A percentile compares a stretch with the other conserved stretches of the same genome.
Evolutionary conservation across 1,139 yeast genomes (phyloP).

Genomic region (Hyphopichia khmerensis): DNA sequence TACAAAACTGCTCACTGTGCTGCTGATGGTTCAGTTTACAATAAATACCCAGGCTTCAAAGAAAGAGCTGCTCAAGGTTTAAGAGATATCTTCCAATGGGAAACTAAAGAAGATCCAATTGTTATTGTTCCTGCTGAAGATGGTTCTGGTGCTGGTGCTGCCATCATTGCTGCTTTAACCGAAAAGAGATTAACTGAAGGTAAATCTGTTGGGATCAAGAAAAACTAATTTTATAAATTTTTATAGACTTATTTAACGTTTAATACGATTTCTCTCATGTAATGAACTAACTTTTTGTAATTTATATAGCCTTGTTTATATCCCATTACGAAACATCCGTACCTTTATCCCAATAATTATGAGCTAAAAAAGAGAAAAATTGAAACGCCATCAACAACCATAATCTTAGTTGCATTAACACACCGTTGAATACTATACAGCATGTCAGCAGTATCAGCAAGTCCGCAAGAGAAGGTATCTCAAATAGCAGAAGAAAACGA

Average conservation of each 20-base stretch:
- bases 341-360: no score
- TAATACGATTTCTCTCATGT: no score
- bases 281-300: no score
- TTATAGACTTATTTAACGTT: not conserved
- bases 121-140: constrained; percentile 89
- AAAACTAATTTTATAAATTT: constrained; percentile 1
- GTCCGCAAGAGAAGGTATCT: not conserved
- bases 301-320: no score
- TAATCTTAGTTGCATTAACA: no score
- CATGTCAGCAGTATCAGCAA: not conserved
- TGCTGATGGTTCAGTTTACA: constrained; percentile 95
- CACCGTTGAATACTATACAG: not conserved
- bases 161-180: constrained; percentile 93
- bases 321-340: no score
- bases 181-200: constrained; percentile 71
- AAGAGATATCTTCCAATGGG: constrained; percentile 89
- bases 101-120: constrained; percentile 67
- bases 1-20: constrained; percentile 83
- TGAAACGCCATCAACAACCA: no score
- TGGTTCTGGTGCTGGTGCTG: constrained; percentile 99
- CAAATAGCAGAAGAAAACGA: constrained; percentile 1
- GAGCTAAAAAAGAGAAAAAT: no score
- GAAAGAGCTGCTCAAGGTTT: constrained; percentile 87
- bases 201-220: constrained; percentile 65
- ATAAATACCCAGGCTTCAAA: constrained; percentile 89